A percentile compares a stretch with the other conserved stretches of the same genome.
phyloP scores from a whole-genome alignment of 176 grass and related monocot species.

The Oryza glumipatula region DNA sequence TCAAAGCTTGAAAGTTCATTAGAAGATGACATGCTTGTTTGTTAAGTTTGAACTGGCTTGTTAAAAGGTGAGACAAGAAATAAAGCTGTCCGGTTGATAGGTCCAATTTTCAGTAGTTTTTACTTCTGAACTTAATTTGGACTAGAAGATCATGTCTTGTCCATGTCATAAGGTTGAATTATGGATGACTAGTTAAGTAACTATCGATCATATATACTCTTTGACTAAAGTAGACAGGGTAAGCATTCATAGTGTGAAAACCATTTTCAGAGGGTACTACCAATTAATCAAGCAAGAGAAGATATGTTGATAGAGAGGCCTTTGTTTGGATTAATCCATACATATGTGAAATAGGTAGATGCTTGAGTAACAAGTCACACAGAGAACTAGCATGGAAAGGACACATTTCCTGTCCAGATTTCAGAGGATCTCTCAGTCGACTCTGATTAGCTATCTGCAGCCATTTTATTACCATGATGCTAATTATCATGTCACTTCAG shows the following conservation, averaged over 20 bases:
- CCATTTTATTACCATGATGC: background rate
- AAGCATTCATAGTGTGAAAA: background rate
- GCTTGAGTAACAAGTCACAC: background rate
- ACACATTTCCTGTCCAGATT: background rate
- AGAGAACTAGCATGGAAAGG: background rate
- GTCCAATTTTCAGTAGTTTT: background rate
- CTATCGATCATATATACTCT: background rate
- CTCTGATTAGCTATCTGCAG: background rate
- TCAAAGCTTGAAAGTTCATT: background rate
- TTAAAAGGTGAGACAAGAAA: background rate
- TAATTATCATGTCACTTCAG: background rate
- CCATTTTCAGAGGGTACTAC: background rate
- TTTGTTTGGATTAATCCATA: background rate
- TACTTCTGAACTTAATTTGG: background rate
- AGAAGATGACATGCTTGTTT: background rate
- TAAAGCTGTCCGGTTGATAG: background rate
- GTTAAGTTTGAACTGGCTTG: background rate
- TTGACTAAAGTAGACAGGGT: background rate
- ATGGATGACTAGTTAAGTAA: background rate
- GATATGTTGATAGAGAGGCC: background rate
- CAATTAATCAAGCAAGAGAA: background rate
- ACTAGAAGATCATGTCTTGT: background rate
- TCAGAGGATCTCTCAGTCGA: background rate
- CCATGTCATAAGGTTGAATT: constrained; percentile 1
- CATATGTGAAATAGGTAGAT: background rate